Percentiles rank a stretch among this genome's conserved stretches.
These are phyloP conservation scores for Flagelloscypha sp. DNA, from an alignment of 768 basidiomycete genomes.

Conservation along the genomic window DNA sequence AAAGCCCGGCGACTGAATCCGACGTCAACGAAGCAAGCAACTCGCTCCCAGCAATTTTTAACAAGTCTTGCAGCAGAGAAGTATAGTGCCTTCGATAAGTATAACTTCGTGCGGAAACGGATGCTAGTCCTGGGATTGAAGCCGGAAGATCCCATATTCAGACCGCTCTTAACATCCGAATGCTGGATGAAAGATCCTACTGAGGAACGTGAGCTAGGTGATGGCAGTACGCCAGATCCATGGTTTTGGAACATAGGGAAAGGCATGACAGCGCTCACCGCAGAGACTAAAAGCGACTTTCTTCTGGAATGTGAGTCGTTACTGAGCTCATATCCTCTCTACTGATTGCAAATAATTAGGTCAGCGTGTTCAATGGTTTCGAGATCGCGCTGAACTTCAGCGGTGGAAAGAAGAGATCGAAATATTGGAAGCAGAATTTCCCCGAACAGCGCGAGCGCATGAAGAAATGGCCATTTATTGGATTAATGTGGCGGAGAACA, in stretches of 20 bases:
- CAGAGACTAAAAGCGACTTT: neutral
- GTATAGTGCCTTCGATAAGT: neutral
- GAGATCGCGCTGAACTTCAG: conserved; percentile 16
- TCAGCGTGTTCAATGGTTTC: conserved; percentile 21
- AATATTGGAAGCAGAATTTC: conserved; percentile 20
- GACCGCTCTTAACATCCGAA: neutral
- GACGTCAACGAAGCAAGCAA: conserved; percentile 16
- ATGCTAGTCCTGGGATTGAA: neutral
- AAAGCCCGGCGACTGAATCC: conserved; percentile 15
- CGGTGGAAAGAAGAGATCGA: conserved; percentile 20
- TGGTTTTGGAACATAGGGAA: conserved; percentile 1
- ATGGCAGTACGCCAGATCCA: neutral
- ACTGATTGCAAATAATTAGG: conserved; percentile 14
- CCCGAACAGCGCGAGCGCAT: no score
- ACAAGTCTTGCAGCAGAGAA: conserved; percentile 11
- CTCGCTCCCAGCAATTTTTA: conserved; percentile 14
- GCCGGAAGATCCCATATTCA: neutral
- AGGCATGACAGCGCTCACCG: neutral
- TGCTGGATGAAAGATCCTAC: neutral
- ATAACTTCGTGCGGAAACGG: neutral
- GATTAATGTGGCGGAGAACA: no score
- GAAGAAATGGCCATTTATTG: no score
- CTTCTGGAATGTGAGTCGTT: conserved; percentile 5
- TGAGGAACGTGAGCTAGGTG: neutral
- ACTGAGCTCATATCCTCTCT: conserved; percentile 9